Evolutionary conservation across 148 eudicot genomes (phyloP), one percentile per base, ranked within the genome.

Genomic region (Dysphania ambrosioides): DNA sequence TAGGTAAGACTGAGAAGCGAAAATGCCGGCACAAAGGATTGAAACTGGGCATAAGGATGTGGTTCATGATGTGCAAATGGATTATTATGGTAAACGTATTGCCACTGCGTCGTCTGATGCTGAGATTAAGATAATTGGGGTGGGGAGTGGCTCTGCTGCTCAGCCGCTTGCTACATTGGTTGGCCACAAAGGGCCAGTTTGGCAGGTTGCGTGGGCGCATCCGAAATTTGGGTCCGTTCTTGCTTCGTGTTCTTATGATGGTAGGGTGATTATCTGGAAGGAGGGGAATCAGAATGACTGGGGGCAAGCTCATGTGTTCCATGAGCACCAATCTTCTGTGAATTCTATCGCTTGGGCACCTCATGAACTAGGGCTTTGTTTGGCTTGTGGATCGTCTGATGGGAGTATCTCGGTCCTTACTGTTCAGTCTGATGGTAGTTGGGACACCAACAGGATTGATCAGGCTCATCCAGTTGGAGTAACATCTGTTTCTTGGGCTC

Each of bases 381-480:
- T 93, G 81, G 98, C 98, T 60, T 89, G 93, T 72, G 98, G 93
- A 68, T 91, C 98, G 16, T 91, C 98, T 2, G 98, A 91, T 81
- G 98, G 98, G 42, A 89, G 84, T 70, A 91, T 93, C 74, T 90
- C 91, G 8, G 89, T 90, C 58, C 81, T 82, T 71, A 88, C 91
- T 69, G 88, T 86, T 78, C 87, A 87, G 30, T 56, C 93, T 35
- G 93, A 89, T 60, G 98, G 93, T 76, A 85, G 93, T 73, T 93
- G 98, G 97, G 98, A 90, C 69, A 85, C 90, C 13, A 83, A 86
- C 59, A 84, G 71, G 82, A 91, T 93, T 10, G 98, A 93, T 40
- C 96, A 88, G 75, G 98, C 98, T 15, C 98, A 93, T 77, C 98
- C 98, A 1, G 96, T 93, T 58, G 98, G 98, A 11, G 98, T 93